Percentiles rank a stretch among this genome's conserved stretches.
phyloP scores from a whole-genome alignment of 1,284 basidiomycete species.

The Trametes pubescens region DNA sequence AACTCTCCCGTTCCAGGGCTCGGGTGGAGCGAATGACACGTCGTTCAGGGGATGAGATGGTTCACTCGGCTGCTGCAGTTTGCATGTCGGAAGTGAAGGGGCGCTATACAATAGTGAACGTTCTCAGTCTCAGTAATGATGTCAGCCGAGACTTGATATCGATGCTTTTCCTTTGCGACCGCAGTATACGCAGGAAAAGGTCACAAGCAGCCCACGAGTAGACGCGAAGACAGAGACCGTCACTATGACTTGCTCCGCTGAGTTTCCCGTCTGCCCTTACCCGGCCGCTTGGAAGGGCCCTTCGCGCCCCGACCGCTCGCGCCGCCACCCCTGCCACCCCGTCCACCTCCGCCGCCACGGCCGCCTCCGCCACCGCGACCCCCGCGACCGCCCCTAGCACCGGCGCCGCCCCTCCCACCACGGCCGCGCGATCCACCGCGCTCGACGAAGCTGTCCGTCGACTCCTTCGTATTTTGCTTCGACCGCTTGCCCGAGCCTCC shows the following conservation, averaged over 20 bases:
- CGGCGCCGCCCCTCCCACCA: constrained; percentile 42
- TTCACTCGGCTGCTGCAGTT: background rate
- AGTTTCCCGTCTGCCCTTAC: constrained; percentile 66
- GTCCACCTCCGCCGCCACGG: constrained; percentile 47
- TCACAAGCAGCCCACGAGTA: background rate
- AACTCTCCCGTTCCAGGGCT: background rate
- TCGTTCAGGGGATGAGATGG: too few species aligned
- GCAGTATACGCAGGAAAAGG: background rate
- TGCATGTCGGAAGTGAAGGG: background rate
- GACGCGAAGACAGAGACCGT: background rate
- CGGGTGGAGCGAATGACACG: too few species aligned
- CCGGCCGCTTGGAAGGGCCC: constrained; percentile 56
- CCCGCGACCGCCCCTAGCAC: background rate
- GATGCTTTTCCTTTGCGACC: background rate
- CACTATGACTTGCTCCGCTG: constrained; percentile 49
- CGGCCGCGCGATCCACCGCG: constrained; percentile 47
- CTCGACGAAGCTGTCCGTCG: constrained; percentile 74
- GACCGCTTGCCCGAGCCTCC: constrained; percentile 70
- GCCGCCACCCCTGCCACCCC: constrained; percentile 43
- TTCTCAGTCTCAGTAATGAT: background rate
- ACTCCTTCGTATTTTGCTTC: constrained; percentile 85
- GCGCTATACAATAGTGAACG: background rate
- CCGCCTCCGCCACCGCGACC: background rate
- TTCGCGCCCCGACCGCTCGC: constrained; percentile 45
- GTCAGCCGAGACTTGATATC: background rate